Base-by-base conservation (phyloP, 306 rosid species). In the Dicorynia guianensis region DNA sequence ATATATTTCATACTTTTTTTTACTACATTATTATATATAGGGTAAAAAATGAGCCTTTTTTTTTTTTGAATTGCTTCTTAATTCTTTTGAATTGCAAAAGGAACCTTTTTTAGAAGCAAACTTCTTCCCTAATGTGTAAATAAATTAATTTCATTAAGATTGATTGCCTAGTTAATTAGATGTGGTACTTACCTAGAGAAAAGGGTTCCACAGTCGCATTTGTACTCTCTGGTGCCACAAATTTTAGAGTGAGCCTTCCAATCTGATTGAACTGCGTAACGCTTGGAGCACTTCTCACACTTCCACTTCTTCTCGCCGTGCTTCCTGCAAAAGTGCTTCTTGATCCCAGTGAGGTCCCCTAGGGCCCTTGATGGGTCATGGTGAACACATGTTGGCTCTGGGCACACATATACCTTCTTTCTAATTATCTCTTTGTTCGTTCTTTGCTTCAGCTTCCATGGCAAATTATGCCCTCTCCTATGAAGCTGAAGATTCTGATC, bases 201-300 rank as follows among this genome's bases (percentile, higher is more conserved):
- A 62, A 90, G 69, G 69, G 96, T 90, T 46, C 98, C 98, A 76
- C 98, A 93, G 49, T 90, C 95, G 74, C 98, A 93, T 83, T 83
- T 81, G 46, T 93, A 90, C 83, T 93, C 98, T 81, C 85, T 83
- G 1, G 98, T 93, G 78, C 98, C 98, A 80, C 98, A 93, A 71
- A 89, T 85, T 81, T 93, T 91, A 79, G 96, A 93, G 82, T 93
- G 98, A 52, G 98, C 98, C 78, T 93, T 93, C 97, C 98, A 93
- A 61, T 93, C 98, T 0, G 98, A 93, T 52, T 91, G 96, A 86
- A 93, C 98, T 1, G 98, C 98, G 20, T 93, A 93, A 34, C 86
- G 87, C 81, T 93, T 93, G 3, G 97, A 91, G 71, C 98, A 93
- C 64, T 90, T 93, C 2, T 91, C 98, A 75, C 98, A 93, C 68